Conservation (phyloP, 805 yeast genomes). For the Ogataea nakhonphanomensis region DNA sequence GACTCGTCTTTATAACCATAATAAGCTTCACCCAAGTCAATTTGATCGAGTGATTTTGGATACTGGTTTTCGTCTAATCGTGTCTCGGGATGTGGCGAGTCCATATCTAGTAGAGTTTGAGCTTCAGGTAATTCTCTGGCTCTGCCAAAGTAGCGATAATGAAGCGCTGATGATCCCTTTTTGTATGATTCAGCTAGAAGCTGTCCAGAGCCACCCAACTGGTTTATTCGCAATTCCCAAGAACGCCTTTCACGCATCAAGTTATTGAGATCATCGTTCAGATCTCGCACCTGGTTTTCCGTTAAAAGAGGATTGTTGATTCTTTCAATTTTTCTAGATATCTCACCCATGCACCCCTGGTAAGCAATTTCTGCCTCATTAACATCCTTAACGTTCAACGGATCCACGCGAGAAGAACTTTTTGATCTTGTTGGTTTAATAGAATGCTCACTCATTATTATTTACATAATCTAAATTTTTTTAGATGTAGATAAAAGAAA, state of each 20-base stretch:
- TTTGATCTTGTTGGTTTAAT: too few relatives aligned
- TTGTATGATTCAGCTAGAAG: conserved; percentile 23
- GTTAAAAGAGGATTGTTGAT: conserved; percentile 59
- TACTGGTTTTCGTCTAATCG: too few relatives aligned
- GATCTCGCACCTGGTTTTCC: conserved; percentile 63
- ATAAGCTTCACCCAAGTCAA: conserved; percentile 34
- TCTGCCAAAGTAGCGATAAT: conserved; percentile 76
- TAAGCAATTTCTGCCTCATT: conserved; percentile 74
- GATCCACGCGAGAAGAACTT: too few relatives aligned
- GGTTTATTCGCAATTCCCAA: conserved; percentile 75
- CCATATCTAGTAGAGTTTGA: too few relatives aligned
- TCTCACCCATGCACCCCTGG: conserved; percentile 56
- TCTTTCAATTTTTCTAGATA: conserved; percentile 54
- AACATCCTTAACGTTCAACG: conserved; percentile 22
- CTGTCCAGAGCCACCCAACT: conserved; percentile 74
- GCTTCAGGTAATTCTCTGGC: conserved; percentile 78
- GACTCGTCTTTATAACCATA: conserved; percentile 41
- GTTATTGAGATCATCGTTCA: conserved; percentile 71
- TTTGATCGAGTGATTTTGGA: conserved; percentile 4
- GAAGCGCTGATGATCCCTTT: conserved; percentile 31
- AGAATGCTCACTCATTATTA: conserved; percentile 15
- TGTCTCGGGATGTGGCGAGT: too few relatives aligned
- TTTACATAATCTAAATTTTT: conserved; percentile 62
- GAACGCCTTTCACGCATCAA: conserved; percentile 62
- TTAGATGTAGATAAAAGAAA: neutral